phyloP scores from a whole-genome alignment of 2,329 filamentous ascomycete genomes.

The Akanthomyces lecanii region DNA sequence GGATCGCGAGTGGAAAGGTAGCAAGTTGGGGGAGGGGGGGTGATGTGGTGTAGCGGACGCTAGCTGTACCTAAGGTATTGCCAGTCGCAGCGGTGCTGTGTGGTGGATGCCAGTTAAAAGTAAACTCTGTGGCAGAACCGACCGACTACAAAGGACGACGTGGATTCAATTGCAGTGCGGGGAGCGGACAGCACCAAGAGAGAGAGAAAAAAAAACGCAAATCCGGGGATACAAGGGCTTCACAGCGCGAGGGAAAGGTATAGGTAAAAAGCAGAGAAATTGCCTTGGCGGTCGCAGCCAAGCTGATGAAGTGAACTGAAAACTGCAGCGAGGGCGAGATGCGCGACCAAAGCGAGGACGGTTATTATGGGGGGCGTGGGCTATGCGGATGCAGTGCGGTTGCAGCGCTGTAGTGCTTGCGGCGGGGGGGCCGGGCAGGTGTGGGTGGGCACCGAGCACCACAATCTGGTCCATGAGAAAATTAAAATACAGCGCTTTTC shows the following conservation, averaged over 20 bases:
- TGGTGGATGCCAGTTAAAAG: neutral
- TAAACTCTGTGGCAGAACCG: neutral
- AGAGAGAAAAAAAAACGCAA: neutral
- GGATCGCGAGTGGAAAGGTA: neutral
- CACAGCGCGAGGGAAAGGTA: neutral
- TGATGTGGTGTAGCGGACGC: neutral
- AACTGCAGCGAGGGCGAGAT: neutral
- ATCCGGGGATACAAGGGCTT: slow-evolving; percentile 1
- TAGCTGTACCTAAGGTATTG: neutral
- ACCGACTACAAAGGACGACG: neutral
- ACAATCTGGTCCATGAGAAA: neutral
- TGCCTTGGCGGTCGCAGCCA: neutral
- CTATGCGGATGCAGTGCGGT: neutral
- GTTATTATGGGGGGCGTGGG: neutral
- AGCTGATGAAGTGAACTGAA: neutral
- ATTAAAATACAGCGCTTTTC: neutral
- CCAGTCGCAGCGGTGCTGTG: neutral
- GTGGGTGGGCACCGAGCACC: neutral
- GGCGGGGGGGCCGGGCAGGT: neutral
- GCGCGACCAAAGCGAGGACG: slow-evolving; percentile 7
- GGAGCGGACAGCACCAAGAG: neutral
- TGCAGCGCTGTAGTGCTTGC: neutral
- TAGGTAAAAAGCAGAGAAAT: neutral
- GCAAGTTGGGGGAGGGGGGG: neutral
- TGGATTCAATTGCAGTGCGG: neutral